Evolutionary conservation across 1,284 basidiomycete species (phyloP), one percentile per base, ranked within the genome.

Genomic region (Pyrrhoderma noxium): DNA sequence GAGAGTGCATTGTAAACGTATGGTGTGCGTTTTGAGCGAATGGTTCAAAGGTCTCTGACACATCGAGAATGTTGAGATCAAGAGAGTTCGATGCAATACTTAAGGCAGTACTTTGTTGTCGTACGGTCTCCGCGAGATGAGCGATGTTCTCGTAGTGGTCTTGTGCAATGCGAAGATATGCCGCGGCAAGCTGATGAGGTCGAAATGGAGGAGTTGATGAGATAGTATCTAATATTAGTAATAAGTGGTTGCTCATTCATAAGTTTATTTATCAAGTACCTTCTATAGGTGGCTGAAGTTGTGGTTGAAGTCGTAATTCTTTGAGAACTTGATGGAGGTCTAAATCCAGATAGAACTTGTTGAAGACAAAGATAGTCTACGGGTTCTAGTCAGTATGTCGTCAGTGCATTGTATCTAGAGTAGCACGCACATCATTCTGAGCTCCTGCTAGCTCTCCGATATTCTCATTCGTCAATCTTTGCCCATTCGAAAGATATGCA

Each of bases 281-380:
- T 67, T 86, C 82, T 54, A 85, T 76, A 21, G 76, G 73, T 13
- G 80, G 79, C 57, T 87, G 80, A 18, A 86, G 58, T 8, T 72
- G 70, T 2, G 84, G 70, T 41, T 80, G 73, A n/a, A 77, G 67
- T n/a, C 65, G 71, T 9, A 89, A 71, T 42, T 77, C 72, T 16
- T 65, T 69, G 4, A 88, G 64, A 22, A 85, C 79, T 40, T 82
- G 73, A 2, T 82, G 74, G 31, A 85, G 49, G 49, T 83, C 80
- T 44, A 78, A 70, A 55, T 86, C 84, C 37, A 89, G 72, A 59
- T 85, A 85, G 58, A 75, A 70, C 61, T 86, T 87, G 67, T 89
- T 89, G 67, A 86, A 89, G 3, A 89, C 82, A 60, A 77, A 89
- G 55, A 89, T 84, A 8, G 78, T 75, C 83, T 86, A 53, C 36